Percentiles rank a stretch among this genome's conserved stretches.
These are phyloP conservation scores for Macrolepiota dolichaula DNA, from an alignment of 768 basidiomycete genomes.

Conservation along the genomic window DNA sequence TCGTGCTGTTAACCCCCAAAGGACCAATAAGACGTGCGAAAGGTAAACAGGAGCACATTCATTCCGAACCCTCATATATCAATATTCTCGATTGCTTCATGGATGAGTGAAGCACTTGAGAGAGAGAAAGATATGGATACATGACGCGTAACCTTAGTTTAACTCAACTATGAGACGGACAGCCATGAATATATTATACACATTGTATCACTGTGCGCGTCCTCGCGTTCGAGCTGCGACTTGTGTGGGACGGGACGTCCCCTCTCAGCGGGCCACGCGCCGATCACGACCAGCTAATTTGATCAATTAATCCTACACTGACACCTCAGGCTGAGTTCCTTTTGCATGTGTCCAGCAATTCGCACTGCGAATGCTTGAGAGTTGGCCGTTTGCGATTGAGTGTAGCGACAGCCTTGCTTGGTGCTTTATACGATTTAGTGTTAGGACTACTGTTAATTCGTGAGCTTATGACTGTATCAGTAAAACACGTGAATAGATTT, in stretches of 20 bases:
- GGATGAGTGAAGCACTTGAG: background rate
- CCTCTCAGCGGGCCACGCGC: constrained; percentile 1
- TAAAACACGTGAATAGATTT: background rate
- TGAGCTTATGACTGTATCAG: background rate
- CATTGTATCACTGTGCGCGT: background rate
- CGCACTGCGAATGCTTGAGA: background rate
- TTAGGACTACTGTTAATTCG: background rate
- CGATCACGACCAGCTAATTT: constrained; percentile 5
- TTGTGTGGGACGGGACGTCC: background rate
- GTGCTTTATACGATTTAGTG: background rate
- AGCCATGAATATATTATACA: background rate
- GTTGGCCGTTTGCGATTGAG: background rate
- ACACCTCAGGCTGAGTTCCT: background rate
- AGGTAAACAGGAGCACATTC: constrained; percentile 5
- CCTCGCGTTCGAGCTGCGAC: background rate
- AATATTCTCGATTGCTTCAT: background rate
- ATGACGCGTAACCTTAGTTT: background rate
- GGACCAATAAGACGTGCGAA: constrained; percentile 1
- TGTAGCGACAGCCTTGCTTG: background rate
- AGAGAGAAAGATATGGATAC: background rate
- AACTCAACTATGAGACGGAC: background rate
- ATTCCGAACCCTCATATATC: constrained; percentile 3
- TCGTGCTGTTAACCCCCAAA: background rate
- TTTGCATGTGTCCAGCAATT: background rate
- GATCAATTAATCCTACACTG: background rate